Evolutionary conservation across 2,329 filamentous ascomycete genomes (phyloP).

Genomic region (Penicillium polonicum): DNA sequence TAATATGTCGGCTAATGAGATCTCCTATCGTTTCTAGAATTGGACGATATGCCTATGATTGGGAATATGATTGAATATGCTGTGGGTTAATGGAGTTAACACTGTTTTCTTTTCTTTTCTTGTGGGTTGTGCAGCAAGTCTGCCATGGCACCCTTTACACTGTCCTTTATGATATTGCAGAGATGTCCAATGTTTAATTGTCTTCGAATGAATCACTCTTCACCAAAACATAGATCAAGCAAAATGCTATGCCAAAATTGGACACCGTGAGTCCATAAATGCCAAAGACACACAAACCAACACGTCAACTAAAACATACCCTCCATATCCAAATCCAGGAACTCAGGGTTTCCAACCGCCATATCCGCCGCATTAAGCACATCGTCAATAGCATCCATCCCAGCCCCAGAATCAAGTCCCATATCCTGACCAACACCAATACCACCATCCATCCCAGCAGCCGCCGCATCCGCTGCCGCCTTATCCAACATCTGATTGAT

Average conservation of each 20-base stretch:
- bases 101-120: not conserved
- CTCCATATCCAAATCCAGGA: conserved; percentile 47
- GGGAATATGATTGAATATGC: not conserved
- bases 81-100: not conserved
- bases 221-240: not conserved
- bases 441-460: conserved; percentile 32
- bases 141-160: not conserved
- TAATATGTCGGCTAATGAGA: not conserved
- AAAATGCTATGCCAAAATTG: not conserved
- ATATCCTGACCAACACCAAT: conserved; percentile 25
- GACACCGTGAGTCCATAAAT: not conserved
- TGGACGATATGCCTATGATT: not conserved
- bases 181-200: not conserved
- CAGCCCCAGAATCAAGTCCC: conserved; percentile 27
- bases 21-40: not conserved
- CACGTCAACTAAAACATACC: conserved; percentile 38
- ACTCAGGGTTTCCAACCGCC: conserved; percentile 45
- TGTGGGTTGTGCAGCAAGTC: not conserved
- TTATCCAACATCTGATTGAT: conserved; percentile 43
- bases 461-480: conserved; percentile 37
- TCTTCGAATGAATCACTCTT: not conserved
- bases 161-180: not conserved
- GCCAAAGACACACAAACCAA: not conserved
- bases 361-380: conserved; percentile 46
- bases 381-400: conserved; percentile 45